Evolutionary conservation across 2,329 filamentous ascomycete genomes (phyloP).

Genomic region (Cercospora zeae-maydis): DNA sequence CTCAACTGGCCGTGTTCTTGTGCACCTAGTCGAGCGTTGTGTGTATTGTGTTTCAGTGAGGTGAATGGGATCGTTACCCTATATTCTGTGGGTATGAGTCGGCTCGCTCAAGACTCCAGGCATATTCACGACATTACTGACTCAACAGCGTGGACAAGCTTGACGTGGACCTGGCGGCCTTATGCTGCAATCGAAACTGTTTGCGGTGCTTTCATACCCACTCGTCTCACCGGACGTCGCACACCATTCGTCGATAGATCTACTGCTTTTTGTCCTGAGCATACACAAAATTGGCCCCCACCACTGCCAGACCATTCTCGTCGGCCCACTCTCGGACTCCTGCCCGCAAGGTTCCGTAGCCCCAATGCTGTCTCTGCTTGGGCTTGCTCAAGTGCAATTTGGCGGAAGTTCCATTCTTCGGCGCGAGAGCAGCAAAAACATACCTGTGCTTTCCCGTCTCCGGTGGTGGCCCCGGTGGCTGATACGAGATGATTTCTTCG

Average conservation of each 20-base stretch:
- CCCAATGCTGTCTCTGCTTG: conserved; percentile 54
- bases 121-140: too few relatives aligned
- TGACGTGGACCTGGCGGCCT: too few relatives aligned
- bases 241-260: background rate
- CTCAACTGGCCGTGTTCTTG: background rate
- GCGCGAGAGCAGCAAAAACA: conserved; percentile 52
- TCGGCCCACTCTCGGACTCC: conserved; percentile 53
- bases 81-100: too few relatives aligned
- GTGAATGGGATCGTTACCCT: too few relatives aligned
- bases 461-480: conserved; percentile 53
- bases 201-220: too few relatives aligned
- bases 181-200: too few relatives aligned
- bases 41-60: background rate
- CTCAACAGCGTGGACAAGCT: too few relatives aligned
- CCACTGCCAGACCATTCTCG: conserved; percentile 47
- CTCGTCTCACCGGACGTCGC: background rate
- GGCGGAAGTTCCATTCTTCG: conserved; percentile 43
- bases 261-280: conserved; percentile 50
- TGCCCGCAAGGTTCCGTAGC: conserved; percentile 48
- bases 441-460: conserved; percentile 58
- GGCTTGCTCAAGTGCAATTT: conserved; percentile 46
- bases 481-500: conserved; percentile 48
- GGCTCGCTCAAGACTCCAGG: too few relatives aligned
- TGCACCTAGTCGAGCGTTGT: background rate
- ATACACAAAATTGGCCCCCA: conserved; percentile 50